Base-by-base conservation (phyloP, 768 basidiomycete species). In the Lactarius quietus region DNA sequence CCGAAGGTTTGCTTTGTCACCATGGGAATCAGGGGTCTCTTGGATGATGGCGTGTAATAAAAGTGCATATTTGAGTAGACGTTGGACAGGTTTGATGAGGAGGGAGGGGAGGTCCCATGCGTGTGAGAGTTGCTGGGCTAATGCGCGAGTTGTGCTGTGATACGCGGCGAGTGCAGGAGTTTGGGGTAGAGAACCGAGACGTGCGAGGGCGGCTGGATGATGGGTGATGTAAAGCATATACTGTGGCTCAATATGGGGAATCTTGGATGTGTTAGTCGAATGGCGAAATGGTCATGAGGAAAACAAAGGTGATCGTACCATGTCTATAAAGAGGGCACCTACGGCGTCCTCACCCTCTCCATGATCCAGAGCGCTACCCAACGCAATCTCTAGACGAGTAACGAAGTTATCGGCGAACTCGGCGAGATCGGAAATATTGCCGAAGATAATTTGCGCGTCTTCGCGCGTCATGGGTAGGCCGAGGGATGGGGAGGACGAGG, bases 51-150 rank as follows among this genome's bases (percentile, higher is more conserved):
- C 85, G 29, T 78, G 77, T 36, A 99, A 84, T 33, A 99, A 83
- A 9, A 98, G 83, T 0, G 92, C 86, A 73, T 99, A 99, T 74
- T 98, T 98, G 68, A 98, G 86, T 61, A 98, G 83, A 18, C 96
- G 87, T 73, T 98, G 97, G 4, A 99, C 93, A 38, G 97, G 97
- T 76, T 98, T 98, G 76, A 99, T 98, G 65, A 99, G 88, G 43
- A 98, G 84, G 0, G 93, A 94, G 6, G 92, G 82, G 31, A 99
- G 85, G 74, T 99, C 96, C 89, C 93, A 95, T 3, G 93, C 91
- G 71, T 92, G 88, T 0, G 92, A 90, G 15, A 90, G 81, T 26
- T 84, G 82, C 2, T 86, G 83, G 1, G 90, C 88, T 41, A 89
- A 79, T 14, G 78, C 80, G 64, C 84, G 83, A 20, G 89, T 90